Base-by-base conservation (phyloP, 306 rosid genomes). In the Glycine latifolia region DNA sequence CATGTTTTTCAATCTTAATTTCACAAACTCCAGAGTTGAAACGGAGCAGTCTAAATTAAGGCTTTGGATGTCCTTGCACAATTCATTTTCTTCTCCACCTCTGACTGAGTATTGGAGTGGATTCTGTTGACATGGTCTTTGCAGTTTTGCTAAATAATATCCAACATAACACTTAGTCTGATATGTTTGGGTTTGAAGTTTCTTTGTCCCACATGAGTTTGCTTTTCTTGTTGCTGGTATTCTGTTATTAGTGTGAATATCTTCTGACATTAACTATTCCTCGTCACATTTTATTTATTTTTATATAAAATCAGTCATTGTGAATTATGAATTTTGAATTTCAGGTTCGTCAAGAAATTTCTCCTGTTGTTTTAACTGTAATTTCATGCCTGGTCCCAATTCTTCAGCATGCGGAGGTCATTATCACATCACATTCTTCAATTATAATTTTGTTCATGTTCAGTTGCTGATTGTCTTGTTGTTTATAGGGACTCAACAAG, bases 301-400 rank as follows among this genome's bases (percentile, higher is more conserved):
- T 67, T 46, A 71, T 53, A 37, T 53, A 73, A 73, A 66, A 56
- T 17, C 44, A 11, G 16, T 52, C 47, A 15, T 17, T 39, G 50
- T 56, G 44, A 68, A 76, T 43, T 76, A 78, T 81, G 59, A 78
- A 67, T 87, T 87, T 80, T 81, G 63, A 78, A 67, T 87, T 87
- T 80, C 92, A 94, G 99, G 98, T 94, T 59, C 97, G 86, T 60
- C 98, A 93, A 82, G 99, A 96, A 79, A 86, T 94, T 87, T 91
- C 97, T 83, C 97, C 99, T 8, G 35, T 96, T 33, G 92, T 96
- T 63, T 50, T 94, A 86, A 86, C 91, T 14, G 94, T 92, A 75
- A 91, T 96, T 71, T 90, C 98, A 75, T 88, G 87, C 88, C 84
- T 96, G 86, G 98, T 96, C 58, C 97, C 94, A 61, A 89, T 96